Base-by-base conservation (phyloP, 2,329 filamentous ascomycete genomes). In the Alternaria brassicae region DNA sequence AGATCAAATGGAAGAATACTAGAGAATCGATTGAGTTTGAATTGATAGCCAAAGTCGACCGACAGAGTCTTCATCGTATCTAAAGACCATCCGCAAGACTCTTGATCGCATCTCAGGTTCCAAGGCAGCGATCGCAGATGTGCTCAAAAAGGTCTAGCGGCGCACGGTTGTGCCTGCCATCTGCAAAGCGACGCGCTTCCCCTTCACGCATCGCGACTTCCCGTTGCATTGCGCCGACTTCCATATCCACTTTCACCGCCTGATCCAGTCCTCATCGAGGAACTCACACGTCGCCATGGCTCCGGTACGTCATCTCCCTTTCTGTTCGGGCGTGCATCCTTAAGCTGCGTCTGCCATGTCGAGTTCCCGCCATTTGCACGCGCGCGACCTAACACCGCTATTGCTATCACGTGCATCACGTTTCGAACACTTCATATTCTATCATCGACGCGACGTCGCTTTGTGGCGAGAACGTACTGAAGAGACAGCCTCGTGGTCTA, bases 131-230 rank as follows among this genome's bases (percentile, higher is more conserved):
- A 39, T 34, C 34, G 37, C 12, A 23, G 40, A 21, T 12, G 32
- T 13, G 27, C 56, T 50, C 25, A 51, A 63, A 56, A 17, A 19
- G 53, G 58, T 50, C 36, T 65, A 56, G 62, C 28, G 48, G 63
- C 61, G 69, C 69, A 68, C 63, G 55, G 63, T 65, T 62, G 62
- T 64, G 62, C 63, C 68, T 67, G 58, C 68, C 62, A 62, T 63
- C 67, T 66, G 65, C 67, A 68, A 62, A 54, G 50, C 45, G 60
- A 69, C 74, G 73, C 74, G 74, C 70, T 65, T 74, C 60, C 67
- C 55, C 63, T 69, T 71, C 69, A 72, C 66, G 60, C 74, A 69
- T 62, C 67, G 71, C 70, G 65, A 72, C 72, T 70, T 69, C 71
- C 70, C 66, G 67, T 54, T 55, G 59, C 63, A 62, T 56, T 58